These are phyloP conservation scores for Termitomyces sp. DNA, from an alignment of 768 basidiomycete species.

Conservation along the genomic window DNA sequence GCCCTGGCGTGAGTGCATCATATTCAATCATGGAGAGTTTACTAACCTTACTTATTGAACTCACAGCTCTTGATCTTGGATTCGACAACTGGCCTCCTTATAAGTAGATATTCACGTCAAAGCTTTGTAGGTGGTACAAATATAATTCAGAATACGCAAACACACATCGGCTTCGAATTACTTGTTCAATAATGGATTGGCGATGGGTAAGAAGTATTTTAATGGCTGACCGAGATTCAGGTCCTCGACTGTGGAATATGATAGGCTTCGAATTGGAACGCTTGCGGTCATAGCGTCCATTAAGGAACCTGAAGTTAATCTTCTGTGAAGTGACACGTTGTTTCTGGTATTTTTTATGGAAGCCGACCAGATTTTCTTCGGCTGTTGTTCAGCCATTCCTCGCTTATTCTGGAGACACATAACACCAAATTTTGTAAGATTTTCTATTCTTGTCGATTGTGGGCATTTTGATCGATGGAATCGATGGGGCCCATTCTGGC, in stretches of 20 bases:
- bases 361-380: background rate
- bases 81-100: slow-evolving; percentile 61
- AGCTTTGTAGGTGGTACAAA: background rate
- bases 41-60: slow-evolving; percentile 3
- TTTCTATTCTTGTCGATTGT: background rate
- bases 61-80: slow-evolving; percentile 58
- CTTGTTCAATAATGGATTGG: background rate
- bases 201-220: background rate
- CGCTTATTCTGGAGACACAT: background rate
- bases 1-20: slow-evolving; percentile 57
- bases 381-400: background rate
- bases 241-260: background rate
- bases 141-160: background rate
- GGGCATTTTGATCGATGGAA: background rate
- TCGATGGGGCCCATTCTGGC: background rate
- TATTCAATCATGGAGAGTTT: background rate
- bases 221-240: background rate
- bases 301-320: background rate
- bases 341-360: background rate
- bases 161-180: background rate
- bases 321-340: background rate
- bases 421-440: background rate
- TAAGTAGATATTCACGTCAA: slow-evolving; percentile 1
- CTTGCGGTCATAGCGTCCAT: background rate
- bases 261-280: background rate